phyloP scores from a whole-genome alignment of 2,329 filamentous ascomycete genomes.

The Alternaria metachromatica region DNA sequence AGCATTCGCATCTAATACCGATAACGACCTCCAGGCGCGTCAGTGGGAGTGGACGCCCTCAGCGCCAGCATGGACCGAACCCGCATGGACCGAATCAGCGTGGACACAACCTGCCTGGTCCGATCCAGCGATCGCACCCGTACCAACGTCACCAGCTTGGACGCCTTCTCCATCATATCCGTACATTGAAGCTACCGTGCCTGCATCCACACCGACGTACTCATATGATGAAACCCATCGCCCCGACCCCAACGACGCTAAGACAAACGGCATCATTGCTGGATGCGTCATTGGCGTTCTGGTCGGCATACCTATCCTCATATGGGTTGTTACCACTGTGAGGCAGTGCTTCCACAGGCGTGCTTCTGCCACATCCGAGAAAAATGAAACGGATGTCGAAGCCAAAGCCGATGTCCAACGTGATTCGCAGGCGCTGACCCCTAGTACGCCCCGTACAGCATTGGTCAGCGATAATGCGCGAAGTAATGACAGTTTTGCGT shows the following conservation, averaged over 20 bases:
- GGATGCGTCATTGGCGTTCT: background rate
- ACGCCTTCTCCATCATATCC: background rate
- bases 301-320: background rate
- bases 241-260: background rate
- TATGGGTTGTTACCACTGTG: background rate
- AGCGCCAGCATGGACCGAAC: background rate
- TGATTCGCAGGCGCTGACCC: background rate
- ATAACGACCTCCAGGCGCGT: background rate
- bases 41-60: background rate
- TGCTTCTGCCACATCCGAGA: fast-evolving
- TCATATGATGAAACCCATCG: background rate
- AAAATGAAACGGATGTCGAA: background rate
- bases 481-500: background rate
- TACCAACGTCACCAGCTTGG: background rate
- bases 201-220: background rate
- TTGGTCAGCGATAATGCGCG: fast-evolving
- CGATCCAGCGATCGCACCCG: background rate
- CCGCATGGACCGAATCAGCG: too few species aligned
- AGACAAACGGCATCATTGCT: background rate
- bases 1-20: too few species aligned
- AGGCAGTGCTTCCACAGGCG: background rate
- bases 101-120: background rate
- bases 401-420: background rate
- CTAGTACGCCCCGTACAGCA: background rate
- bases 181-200: background rate